A percentile compares a stretch with the other conserved stretches of the same genome.
Conservation (phyloP, 2,329 filamentous ascomycete genomes). For the Penicillium rolfsii region DNA sequence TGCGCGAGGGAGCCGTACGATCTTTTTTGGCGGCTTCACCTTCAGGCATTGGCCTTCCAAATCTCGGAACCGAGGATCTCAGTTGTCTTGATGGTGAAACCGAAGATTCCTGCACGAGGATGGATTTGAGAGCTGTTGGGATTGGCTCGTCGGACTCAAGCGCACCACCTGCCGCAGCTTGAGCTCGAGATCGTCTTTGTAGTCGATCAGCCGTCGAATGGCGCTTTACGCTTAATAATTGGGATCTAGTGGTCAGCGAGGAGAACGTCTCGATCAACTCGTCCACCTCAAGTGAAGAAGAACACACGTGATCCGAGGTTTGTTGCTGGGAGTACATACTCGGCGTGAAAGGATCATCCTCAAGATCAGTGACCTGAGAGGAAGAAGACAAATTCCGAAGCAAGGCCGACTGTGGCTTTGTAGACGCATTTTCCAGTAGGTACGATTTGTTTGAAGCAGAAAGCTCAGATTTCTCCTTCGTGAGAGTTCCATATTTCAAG, state of each 20-base stretch:
- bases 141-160: slow-evolving; percentile 20
- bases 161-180: slow-evolving; percentile 9
- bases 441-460: slow-evolving; percentile 34
- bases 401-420: slow-evolving; percentile 22
- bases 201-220: slow-evolving; percentile 21
- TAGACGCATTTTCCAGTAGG: slow-evolving; percentile 35
- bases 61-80: slow-evolving; percentile 29
- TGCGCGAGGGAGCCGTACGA: not conserved
- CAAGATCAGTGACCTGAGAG: slow-evolving; percentile 15
- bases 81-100: slow-evolving; percentile 21
- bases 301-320: slow-evolving; percentile 6
- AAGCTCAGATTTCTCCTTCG: slow-evolving; percentile 39
- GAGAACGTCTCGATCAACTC: slow-evolving; percentile 33
- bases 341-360: slow-evolving; percentile 18
- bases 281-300: slow-evolving; percentile 26
- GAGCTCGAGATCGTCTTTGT: slow-evolving; percentile 15
- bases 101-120: slow-evolving; percentile 6
- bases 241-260: slow-evolving; percentile 26
- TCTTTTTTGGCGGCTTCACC: not conserved
- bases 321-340: slow-evolving; percentile 25
- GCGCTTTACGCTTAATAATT: slow-evolving; percentile 26
- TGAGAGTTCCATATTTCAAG: slow-evolving; percentile 45
- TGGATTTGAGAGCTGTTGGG: slow-evolving; percentile 6
- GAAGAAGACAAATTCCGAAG: slow-evolving; percentile 10
- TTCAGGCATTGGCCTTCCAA: not conserved